Evolutionary conservation across 2,329 filamentous ascomycete species (phyloP), one percentile per base, ranked within the genome.

Genomic region (Cyphellophora attinorum): DNA sequence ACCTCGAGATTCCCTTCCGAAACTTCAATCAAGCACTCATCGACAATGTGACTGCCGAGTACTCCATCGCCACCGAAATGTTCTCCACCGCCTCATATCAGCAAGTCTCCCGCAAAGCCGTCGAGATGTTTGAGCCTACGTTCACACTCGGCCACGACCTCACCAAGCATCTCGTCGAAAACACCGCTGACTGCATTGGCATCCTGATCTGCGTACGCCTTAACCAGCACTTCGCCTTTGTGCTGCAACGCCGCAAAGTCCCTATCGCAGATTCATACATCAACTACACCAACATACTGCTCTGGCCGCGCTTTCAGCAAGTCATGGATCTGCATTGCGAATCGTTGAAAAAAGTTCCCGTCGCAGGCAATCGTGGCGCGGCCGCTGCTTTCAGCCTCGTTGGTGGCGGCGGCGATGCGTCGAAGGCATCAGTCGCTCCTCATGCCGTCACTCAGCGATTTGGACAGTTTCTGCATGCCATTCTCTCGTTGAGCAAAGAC

Each of bases 371-470:
- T 13, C 63, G 70, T 3, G 61, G 64, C 17, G 62, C 67, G 29
- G 61, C 62, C 30, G 55, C 68, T 68, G 52, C 79, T 57, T 39
- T 77, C 56, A 57, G 64, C 51, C 37, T 70, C 67, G 52, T 76
- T 55, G 51, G 67, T 44, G 39, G 60, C 43, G 57, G 70, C 27
- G 64, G 58, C 27, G 28, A 29, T 31, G 29, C 14, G 3, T 11
- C 15, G 17, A 75, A 70, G 47, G 70, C 80, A 35, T 85, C 79
- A 1, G 81, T 82, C 0, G 91, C 91, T 2, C 91, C 91, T 0
- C 91, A 96, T 50, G 79, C 89, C 33, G 70, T 93, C 12, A 95
- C 91, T 0, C 91, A 98, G 57, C 77, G 86, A n/a, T 96, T 96
- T 52, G 91, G 85, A 0, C 89, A 95, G 60, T 77, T 98, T 32